These are phyloP conservation scores for Botrytis squamosa DNA, from an alignment of 2,329 filamentous ascomycete genomes.

Conservation along the genomic window DNA sequence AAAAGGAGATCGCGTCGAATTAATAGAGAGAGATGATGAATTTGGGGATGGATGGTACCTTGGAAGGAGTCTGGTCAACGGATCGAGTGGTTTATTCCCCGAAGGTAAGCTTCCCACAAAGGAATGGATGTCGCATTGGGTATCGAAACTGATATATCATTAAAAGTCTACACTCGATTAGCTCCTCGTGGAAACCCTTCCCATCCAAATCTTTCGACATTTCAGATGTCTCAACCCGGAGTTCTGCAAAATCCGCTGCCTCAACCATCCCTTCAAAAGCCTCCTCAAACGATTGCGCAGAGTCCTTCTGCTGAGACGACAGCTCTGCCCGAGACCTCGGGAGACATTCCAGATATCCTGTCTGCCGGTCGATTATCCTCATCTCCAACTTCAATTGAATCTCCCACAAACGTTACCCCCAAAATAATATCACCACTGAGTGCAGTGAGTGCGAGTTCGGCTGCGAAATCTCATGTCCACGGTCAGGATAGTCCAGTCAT, in stretches of 20 bases:
- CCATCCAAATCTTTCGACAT: constrained; percentile 31
- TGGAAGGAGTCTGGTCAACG: constrained; percentile 70
- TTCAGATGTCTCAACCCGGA: constrained; percentile 24
- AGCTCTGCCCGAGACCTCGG: neutral
- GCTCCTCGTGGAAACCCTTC: constrained; percentile 38
- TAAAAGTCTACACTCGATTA: constrained; percentile 41
- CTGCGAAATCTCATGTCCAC: constrained; percentile 46
- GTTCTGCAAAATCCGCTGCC: constrained; percentile 22
- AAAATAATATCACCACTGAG: constrained; percentile 39
- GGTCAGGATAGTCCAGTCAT: constrained; percentile 73
- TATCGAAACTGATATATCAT: constrained; percentile 24
- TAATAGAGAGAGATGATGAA: constrained; percentile 83
- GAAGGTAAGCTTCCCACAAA: constrained; percentile 57
- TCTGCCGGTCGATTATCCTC: neutral
- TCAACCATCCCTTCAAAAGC: neutral
- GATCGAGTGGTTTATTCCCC: constrained; percentile 75
- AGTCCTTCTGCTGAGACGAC: neutral
- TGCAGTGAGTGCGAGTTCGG: constrained; percentile 43
- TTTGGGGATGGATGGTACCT: constrained; percentile 88
- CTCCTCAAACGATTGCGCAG: neutral
- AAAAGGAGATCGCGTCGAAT: constrained; percentile 80
- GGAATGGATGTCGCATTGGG: constrained; percentile 7
- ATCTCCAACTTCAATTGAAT: neutral
- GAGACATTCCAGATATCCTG: neutral
- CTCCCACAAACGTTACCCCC: neutral